A percentile compares a stretch with the other conserved stretches of the same genome.
Conservation (phyloP, 2,329 filamentous ascomycete genomes). For the Trichoderma endophyticum region DNA sequence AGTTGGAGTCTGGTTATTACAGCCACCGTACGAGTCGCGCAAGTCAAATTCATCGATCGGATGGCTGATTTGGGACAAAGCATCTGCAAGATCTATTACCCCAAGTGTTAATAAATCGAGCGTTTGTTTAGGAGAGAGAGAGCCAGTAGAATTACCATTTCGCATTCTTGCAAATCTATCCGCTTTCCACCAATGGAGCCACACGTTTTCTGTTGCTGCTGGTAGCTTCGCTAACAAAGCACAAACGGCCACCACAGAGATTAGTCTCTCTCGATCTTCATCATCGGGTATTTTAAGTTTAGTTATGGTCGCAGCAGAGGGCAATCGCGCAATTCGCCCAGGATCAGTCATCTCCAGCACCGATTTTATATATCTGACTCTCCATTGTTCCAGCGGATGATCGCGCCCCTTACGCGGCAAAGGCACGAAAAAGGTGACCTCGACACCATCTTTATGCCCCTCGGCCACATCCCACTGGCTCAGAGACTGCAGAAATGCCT, state of each 20-base stretch:
- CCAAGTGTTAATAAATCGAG: neutral
- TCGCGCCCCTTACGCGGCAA: neutral
- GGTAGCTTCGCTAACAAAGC: neutral
- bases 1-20: neutral
- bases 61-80: neutral
- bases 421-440: neutral
- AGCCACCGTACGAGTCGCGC: neutral
- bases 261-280: neutral
- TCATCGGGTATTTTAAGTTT: neutral
- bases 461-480: neutral
- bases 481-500: neutral
- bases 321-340: neutral
- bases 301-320: neutral
- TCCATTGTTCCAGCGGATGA: neutral
- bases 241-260: neutral
- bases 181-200: neutral
- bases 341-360: neutral
- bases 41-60: neutral
- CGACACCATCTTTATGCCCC: neutral
- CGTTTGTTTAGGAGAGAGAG: neutral
- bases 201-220: neutral
- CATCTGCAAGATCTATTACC: neutral
- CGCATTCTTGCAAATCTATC: neutral
- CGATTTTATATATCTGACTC: neutral
- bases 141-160: neutral